A percentile compares a stretch with the other conserved stretches of the same genome.
phyloP scores from a whole-genome alignment of 225 moss, liverwort and hornwort species.

The Pleurozium schreberi region DNA sequence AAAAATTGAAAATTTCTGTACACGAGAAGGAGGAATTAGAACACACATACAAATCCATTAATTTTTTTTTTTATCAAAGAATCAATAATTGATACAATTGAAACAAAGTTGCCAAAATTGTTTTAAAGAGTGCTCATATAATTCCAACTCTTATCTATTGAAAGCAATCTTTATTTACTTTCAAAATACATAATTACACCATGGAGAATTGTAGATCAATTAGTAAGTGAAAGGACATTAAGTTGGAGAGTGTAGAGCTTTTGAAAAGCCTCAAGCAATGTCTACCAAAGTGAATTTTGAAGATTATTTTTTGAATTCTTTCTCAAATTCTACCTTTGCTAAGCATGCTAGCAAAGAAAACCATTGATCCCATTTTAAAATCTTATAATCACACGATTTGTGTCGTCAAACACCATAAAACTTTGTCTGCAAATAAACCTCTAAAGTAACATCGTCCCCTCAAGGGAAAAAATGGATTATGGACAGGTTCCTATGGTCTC shows the following conservation, averaged over 20 bases:
- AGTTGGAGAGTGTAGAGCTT: too few relatives aligned
- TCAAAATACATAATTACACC: background rate
- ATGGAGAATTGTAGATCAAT: background rate
- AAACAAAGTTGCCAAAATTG: too few relatives aligned
- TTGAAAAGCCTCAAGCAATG: fast-evolving
- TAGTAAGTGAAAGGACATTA: background rate
- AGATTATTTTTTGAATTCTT: background rate
- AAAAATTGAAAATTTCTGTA: too few relatives aligned
- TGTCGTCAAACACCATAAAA: background rate
- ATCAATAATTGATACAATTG: too few relatives aligned
- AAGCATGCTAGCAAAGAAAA: fast-evolving
- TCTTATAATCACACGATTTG: fast-evolving
- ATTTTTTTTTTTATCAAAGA: background rate
- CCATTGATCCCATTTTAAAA: background rate
- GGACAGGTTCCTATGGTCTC: too few relatives aligned
- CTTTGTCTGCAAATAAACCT: too few relatives aligned
- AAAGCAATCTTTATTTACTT: background rate
- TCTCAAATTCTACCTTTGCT: background rate
- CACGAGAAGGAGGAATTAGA: too few relatives aligned
- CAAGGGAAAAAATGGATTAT: too few relatives aligned
- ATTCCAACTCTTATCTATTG: too few relatives aligned
- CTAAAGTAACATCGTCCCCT: too few relatives aligned
- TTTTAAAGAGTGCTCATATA: too few relatives aligned
- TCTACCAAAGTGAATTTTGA: background rate
- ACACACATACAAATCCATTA: background rate